A percentile compares a stretch with the other conserved stretches of the same genome.
Conservation (phyloP, 1,284 basidiomycete species). For the Malassezia nana region DNA sequence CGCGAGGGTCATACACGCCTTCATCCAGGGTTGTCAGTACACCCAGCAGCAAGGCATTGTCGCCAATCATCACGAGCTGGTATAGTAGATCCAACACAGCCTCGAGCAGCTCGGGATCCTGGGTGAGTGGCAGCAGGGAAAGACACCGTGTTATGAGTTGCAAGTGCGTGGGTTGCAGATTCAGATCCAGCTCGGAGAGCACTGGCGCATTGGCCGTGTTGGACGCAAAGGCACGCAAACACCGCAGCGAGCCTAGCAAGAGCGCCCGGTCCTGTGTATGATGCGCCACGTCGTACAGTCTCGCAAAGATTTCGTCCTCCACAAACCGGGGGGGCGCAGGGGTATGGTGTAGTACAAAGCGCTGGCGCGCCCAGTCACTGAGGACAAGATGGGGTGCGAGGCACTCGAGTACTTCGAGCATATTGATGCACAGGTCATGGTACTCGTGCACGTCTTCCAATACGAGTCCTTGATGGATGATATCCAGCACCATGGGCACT, state of each 20-base stretch:
- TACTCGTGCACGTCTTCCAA: slow-evolving; percentile 17
- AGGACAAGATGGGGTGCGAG: slow-evolving; percentile 21
- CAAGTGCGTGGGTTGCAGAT: slow-evolving; percentile 6
- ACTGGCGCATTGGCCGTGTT: slow-evolving; percentile 30
- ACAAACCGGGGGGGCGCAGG: background rate
- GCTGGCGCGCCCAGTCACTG: slow-evolving; percentile 22
- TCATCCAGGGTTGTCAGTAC: slow-evolving; percentile 2
- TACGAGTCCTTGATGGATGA: background rate
- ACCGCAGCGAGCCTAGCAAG: slow-evolving; percentile 32
- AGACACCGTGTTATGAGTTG: slow-evolving; percentile 32
- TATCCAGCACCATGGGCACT: slow-evolving; percentile 1
- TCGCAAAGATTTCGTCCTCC: slow-evolving; percentile 29
- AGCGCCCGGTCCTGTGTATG: slow-evolving; percentile 36
- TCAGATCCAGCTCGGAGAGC: slow-evolving; percentile 25
- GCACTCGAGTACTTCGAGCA: slow-evolving; percentile 39
- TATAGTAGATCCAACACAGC: slow-evolving; percentile 37
- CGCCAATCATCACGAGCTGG: slow-evolving; percentile 33
- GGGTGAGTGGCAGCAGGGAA: slow-evolving; percentile 32
- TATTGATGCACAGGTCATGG: slow-evolving; percentile 33
- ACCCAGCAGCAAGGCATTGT: slow-evolving; percentile 32
- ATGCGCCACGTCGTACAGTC: slow-evolving; percentile 25
- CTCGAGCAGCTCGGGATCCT: slow-evolving; percentile 38
- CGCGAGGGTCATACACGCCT: background rate
- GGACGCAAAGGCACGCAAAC: slow-evolving; percentile 28
- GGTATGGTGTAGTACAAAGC: background rate